phyloP scores from a whole-genome alignment of 148 eudicot species.

The Vaccinium darrowii region DNA sequence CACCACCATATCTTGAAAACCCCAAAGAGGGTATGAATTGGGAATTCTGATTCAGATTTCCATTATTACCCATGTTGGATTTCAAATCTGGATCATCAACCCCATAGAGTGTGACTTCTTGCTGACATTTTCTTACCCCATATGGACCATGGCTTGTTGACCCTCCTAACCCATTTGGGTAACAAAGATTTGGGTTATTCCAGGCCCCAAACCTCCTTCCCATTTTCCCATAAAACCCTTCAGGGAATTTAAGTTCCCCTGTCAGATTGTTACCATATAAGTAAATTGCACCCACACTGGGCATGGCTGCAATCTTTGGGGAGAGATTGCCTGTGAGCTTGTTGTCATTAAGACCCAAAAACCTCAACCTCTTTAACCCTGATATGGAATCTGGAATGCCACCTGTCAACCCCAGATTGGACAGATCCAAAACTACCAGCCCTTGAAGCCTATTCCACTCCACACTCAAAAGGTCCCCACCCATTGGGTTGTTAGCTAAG shows the following conservation, averaged over 20 bases:
- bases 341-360: constrained; percentile 68
- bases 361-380: constrained; percentile 54
- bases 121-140: constrained; percentile 63
- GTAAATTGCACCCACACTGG: constrained; percentile 59
- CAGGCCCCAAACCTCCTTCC: constrained; percentile 83
- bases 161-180: constrained; percentile 24
- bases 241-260: constrained; percentile 61
- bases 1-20: constrained; percentile 25
- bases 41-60: constrained; percentile 23
- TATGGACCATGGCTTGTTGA: constrained; percentile 36
- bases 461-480: constrained; percentile 53
- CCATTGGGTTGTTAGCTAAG: constrained; percentile 65
- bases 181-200: constrained; percentile 75
- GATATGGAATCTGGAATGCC: constrained; percentile 62
- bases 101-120: constrained; percentile 23
- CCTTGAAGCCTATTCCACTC: constrained; percentile 57
- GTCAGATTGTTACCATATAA: constrained; percentile 71
- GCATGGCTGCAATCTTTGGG: constrained; percentile 45
- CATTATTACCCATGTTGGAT: constrained; percentile 23
- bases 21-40: constrained; percentile 45
- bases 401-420: constrained; percentile 58
- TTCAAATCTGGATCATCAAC: constrained; percentile 22
- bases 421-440: constrained; percentile 55
- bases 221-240: constrained; percentile 60
- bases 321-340: constrained; percentile 62